Evolutionary conservation across 768 basidiomycete genomes (phyloP), one percentile per base, ranked within the genome.

Genomic region (Hortiboletus flavorubellus): DNA sequence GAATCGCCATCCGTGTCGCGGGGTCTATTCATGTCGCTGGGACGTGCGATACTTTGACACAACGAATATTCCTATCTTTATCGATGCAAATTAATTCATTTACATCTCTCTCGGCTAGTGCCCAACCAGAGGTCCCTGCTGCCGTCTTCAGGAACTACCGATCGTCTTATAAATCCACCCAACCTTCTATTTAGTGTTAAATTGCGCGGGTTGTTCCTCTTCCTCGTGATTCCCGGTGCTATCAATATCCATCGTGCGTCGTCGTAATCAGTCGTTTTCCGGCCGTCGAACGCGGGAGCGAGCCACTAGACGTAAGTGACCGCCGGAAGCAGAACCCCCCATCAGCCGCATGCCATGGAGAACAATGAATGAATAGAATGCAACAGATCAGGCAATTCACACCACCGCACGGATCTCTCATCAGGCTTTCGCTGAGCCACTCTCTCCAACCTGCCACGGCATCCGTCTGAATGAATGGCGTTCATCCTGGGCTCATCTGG

Each of bases 281-380:
- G 55, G 55, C 63, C 59, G 57, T 63, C 55, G 31, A 60, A 58
- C 61, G 60, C 68, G 68, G 68, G 59, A 72, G 68, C 68, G 68
- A 69, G 64, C 58, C 56, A 64, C 59, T 39, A 55, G 58, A 70
- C 68, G 68, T 70, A 70, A 70, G 60, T 65, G 64, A 65, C 55
- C 61, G 43, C 51, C 62, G 57, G 62, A 59, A 64, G 54, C 55
- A 61, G 57, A 51, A 56, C 53, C 68, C 21, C 55, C 59, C 55
- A 68, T 66, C 59, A 63, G 43, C 37, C 54, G 52, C 55, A 65
- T 40, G 62, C 51, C 59, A 44, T 57, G 47, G 39, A 58, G 49
- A 55, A 58, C 53, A 57, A 68, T 60, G 51, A 60, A 67, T 69
- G 58, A 60, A 63, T 61, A 43, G 51, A 65, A 59, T 38, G n/a